Conservation (phyloP, 164 flowering plant species). For the Vitis rotundifolia region DNA sequence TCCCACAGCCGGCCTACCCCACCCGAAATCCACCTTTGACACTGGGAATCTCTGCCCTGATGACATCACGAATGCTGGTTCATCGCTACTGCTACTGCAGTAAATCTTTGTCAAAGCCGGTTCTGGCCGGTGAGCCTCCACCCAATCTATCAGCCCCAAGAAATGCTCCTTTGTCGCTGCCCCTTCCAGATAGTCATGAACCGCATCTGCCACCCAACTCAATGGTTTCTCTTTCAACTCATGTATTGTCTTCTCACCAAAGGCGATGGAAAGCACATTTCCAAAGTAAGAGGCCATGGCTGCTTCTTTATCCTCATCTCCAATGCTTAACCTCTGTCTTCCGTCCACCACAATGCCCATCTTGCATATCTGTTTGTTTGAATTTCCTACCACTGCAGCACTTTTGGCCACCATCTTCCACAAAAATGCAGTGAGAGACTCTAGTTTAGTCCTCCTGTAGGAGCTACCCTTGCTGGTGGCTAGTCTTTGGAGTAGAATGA, state of each 20-base stretch:
- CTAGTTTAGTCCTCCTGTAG: slow-evolving; percentile 32
- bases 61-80: slow-evolving; percentile 56
- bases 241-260: slow-evolving; percentile 22
- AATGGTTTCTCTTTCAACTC: slow-evolving; percentile 37
- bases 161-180: slow-evolving; percentile 50
- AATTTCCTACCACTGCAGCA: background rate
- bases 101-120: slow-evolving; percentile 40
- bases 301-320: background rate
- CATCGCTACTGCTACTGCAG: slow-evolving; percentile 28
- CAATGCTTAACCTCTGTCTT: slow-evolving; percentile 23
- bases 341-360: slow-evolving; percentile 61
- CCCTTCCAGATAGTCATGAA: slow-evolving; percentile 31
- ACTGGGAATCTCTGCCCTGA: slow-evolving; percentile 56
- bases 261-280: slow-evolving; percentile 51
- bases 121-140: slow-evolving; percentile 54
- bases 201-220: slow-evolving; percentile 36
- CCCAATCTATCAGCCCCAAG: slow-evolving; percentile 58
- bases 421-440: slow-evolving; percentile 41
- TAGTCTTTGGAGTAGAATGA: slow-evolving; percentile 28
- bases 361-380: slow-evolving; percentile 12
- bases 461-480: slow-evolving; percentile 12
- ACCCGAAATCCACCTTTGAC: slow-evolving; percentile 53
- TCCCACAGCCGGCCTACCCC: slow-evolving; percentile 53
- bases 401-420: slow-evolving; percentile 43
- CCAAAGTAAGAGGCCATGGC: slow-evolving; percentile 42